Percentiles rank a stretch among this genome's conserved stretches.
Conservation (phyloP, 139 green algal species). For the Micractinium sp. region DNA sequence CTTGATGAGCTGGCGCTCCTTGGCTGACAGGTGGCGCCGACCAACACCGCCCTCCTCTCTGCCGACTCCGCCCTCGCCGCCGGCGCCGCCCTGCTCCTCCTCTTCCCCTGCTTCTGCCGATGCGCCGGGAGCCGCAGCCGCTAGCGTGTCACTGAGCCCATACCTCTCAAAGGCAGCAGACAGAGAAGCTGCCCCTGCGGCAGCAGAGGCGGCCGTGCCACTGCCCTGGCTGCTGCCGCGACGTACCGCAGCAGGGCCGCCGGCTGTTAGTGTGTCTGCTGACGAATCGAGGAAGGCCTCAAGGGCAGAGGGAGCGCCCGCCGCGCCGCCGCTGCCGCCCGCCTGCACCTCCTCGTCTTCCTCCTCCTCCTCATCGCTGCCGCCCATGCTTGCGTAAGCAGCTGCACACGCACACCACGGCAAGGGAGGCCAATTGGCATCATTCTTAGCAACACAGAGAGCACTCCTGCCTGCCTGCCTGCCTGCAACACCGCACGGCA, state of each 20-base stretch:
- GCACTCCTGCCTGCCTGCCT: background rate
- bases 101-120: background rate
- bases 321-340: background rate
- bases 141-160: slow-evolving; percentile 42
- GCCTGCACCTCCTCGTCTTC: slow-evolving; percentile 14
- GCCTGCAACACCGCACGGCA: too few relatives aligned
- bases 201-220: background rate
- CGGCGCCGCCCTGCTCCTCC: background rate
- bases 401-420: too few relatives aligned
- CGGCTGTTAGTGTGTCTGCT: slow-evolving; percentile 52
- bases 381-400: too few relatives aligned
- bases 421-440: too few relatives aligned
- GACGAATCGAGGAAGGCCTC: slow-evolving; percentile 74
- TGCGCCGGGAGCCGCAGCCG: background rate
- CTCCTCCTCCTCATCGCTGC: slow-evolving; percentile 1
- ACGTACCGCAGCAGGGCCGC: background rate
- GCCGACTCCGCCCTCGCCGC: background rate
- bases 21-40: slow-evolving; percentile 70
- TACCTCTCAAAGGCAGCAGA: slow-evolving; percentile 43
- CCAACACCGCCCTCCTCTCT: slow-evolving; percentile 6
- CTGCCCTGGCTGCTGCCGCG: slow-evolving; percentile 23
- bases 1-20: slow-evolving; percentile 68
- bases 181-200: background rate
- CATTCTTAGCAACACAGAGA: background rate
- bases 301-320: slow-evolving; percentile 40